Conservation (phyloP, 345 rosid species). For the Gossypium turneri region DNA sequence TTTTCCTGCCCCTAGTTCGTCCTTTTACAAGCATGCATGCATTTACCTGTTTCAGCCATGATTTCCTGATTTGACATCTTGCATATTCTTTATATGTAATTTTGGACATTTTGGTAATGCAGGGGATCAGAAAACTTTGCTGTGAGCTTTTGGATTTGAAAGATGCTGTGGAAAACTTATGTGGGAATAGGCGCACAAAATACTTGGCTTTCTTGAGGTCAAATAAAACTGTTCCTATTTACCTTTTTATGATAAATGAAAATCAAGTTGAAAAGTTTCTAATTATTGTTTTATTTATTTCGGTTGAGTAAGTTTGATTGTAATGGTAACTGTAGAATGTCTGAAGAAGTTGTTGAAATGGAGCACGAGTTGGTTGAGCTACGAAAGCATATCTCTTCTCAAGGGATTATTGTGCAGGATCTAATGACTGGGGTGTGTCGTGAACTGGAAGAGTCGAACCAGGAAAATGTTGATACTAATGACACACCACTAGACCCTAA, state of each 20-base stretch:
- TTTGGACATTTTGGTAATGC: conserved; percentile 20
- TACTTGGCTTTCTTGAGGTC: conserved; percentile 89
- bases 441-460: conserved; percentile 74
- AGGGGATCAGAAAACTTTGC: conserved; percentile 91
- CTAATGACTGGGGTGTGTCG: conserved; percentile 71
- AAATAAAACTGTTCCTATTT: background rate
- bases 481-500: conserved; percentile 35
- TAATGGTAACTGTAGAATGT: conserved; percentile 50
- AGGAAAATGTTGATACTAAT: conserved; percentile 28
- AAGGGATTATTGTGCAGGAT: conserved; percentile 82
- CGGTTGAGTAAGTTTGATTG: background rate
- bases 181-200: conserved; percentile 76
- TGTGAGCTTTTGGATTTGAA: conserved; percentile 97
- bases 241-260: background rate
- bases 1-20: background rate
- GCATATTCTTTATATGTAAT: background rate
- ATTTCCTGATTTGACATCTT: background rate
- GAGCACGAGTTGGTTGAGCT: conserved; percentile 88
- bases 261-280: conserved; percentile 1
- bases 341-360: conserved; percentile 93
- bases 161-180: conserved; percentile 87
- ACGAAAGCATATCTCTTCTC: conserved; percentile 81
- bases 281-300: background rate
- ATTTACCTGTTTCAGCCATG: background rate
- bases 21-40: background rate